phyloP scores from a whole-genome alignment of 495 filamentous ascomycete genomes.

The Pyrenula massariospora region DNA sequence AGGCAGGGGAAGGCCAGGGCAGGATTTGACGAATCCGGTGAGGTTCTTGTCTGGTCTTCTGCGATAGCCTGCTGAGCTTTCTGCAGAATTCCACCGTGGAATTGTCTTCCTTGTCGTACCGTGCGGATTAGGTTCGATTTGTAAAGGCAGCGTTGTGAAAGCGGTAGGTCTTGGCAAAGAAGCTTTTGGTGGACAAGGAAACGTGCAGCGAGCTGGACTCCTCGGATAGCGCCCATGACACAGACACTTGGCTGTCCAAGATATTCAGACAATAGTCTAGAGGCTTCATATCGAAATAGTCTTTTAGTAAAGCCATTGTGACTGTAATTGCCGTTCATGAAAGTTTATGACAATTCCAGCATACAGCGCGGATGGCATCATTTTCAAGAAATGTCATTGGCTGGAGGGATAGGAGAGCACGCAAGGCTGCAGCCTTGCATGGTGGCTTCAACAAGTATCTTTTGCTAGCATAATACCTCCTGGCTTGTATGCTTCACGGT shows the following conservation, averaged over 20 bases:
- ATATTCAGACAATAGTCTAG: background rate
- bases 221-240: background rate
- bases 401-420: background rate
- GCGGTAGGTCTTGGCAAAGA: background rate
- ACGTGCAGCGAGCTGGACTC: background rate
- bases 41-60: background rate
- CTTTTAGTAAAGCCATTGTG: background rate
- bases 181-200: background rate
- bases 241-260: no score
- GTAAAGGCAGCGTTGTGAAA: background rate
- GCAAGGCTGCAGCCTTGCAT: background rate
- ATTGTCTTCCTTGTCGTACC: background rate
- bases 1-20: constrained; percentile 93
- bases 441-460: no score
- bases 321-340: background rate
- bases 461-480: no score
- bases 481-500: no score
- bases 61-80: background rate
- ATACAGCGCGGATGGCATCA: background rate
- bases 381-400: background rate
- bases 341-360: background rate
- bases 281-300: background rate
- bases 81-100: background rate
- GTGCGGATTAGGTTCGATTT: background rate
- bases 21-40: constrained; percentile 60